Conservation (phyloP, 495 filamentous ascomycete species). For the Entonaema liquescens region DNA sequence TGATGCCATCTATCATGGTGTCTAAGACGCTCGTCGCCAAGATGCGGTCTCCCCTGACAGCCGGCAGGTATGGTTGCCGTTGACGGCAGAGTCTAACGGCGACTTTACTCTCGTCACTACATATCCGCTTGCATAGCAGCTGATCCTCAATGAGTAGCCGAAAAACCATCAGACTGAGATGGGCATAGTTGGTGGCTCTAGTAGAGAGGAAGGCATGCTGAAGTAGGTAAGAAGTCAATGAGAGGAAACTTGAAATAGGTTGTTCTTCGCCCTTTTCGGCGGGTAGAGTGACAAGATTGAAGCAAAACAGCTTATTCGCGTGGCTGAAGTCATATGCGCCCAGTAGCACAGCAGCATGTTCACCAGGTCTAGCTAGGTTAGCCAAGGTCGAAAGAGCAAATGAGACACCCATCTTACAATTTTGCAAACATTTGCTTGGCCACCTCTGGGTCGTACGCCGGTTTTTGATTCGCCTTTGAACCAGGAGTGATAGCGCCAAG, state of each 20-base stretch:
- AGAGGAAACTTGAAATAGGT: conserved; percentile 84
- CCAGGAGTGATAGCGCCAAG: conserved; percentile 78
- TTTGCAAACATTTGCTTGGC: conserved; percentile 79
- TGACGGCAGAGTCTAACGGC: conserved; percentile 88
- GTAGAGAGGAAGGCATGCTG: conserved; percentile 90
- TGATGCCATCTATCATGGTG: conserved; percentile 86
- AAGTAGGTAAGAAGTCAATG: conserved; percentile 88
- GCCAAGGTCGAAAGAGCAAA: background rate
- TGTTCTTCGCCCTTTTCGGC: conserved; percentile 74
- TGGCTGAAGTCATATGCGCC: conserved; percentile 92
- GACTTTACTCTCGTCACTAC: conserved; percentile 78
- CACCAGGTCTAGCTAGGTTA: conserved; percentile 70
- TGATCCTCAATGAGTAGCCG: conserved; percentile 90
- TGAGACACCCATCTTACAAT: conserved; percentile 49
- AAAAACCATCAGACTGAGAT: conserved; percentile 82
- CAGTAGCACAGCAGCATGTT: conserved; percentile 79
- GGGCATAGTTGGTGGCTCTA: conserved; percentile 79
- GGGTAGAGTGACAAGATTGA: conserved; percentile 74
- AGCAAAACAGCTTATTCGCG: conserved; percentile 95
- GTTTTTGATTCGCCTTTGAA: conserved; percentile 67
- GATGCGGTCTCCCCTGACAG: conserved; percentile 73
- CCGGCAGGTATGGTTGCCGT: conserved; percentile 84
- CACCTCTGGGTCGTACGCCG: conserved; percentile 69
- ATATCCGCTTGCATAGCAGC: conserved; percentile 82
- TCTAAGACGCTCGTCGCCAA: conserved; percentile 81